A percentile compares a stretch with the other conserved stretches of the same genome.
These are phyloP conservation scores for Paraleonurus japonicus DNA, from an alignment of 257 asterid genomes.

Conservation along the genomic window DNA sequence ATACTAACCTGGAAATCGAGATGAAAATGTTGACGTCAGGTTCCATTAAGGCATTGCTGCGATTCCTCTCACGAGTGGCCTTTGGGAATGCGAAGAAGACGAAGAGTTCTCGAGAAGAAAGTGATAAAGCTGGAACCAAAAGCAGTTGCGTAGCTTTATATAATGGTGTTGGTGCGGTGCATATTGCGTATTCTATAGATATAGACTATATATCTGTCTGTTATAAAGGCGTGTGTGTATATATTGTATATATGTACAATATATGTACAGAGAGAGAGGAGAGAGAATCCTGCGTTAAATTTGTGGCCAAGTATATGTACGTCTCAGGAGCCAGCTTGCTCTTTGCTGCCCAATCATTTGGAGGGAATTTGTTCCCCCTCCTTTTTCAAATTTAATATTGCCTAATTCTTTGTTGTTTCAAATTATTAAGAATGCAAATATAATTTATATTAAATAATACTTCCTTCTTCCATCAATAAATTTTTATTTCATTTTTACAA, in stretches of 20 bases:
- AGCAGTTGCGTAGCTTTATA: slow-evolving; percentile 25
- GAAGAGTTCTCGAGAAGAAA: slow-evolving; percentile 32
- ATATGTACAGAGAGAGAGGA: neutral
- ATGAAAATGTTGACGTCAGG: slow-evolving; percentile 37
- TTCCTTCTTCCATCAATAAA: too few relatives aligned
- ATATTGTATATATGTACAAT: neutral
- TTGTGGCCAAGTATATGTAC: slow-evolving; percentile 3
- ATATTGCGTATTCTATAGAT: slow-evolving; percentile 30
- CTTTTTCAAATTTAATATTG: slow-evolving; percentile 23
- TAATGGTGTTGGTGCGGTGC: slow-evolving; percentile 33
- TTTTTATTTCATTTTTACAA: too few relatives aligned
- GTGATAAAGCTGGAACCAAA: slow-evolving; percentile 25
- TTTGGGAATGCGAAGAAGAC: slow-evolving; percentile 30
- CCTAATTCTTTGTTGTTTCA: too few relatives aligned
- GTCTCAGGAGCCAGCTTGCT: slow-evolving; percentile 19
- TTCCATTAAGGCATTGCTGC: slow-evolving; percentile 29
- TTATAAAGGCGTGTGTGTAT: slow-evolving; percentile 10
- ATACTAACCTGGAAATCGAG: neutral
- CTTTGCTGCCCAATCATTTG: slow-evolving; percentile 42
- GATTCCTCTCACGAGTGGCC: slow-evolving; percentile 12
- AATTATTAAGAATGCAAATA: too few relatives aligned
- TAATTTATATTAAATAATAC: too few relatives aligned
- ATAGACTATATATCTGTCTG: slow-evolving; percentile 2
- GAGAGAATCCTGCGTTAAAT: slow-evolving; percentile 13
- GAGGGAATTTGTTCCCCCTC: slow-evolving; percentile 43